phyloP scores from a whole-genome alignment of 208 protist genomes.

The Tritrichomonas musculus region DNA sequence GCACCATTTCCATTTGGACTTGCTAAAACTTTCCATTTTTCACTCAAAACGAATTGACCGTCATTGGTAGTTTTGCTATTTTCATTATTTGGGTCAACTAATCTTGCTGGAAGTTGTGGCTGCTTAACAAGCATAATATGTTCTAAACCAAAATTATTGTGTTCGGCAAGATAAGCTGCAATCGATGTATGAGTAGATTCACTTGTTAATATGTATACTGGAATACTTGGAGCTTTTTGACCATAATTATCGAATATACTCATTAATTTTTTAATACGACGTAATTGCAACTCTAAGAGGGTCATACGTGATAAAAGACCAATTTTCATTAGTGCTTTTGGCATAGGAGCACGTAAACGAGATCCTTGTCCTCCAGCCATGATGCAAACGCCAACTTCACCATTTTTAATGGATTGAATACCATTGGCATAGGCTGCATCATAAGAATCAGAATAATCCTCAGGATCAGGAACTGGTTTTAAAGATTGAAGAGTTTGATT shows the following conservation, averaged over 20 bases:
- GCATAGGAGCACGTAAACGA: neutral
- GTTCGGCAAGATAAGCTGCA: neutral
- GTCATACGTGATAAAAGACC: neutral
- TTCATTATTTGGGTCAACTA: too few relatives aligned
- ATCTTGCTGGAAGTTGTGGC: neutral
- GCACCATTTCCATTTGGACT: neutral
- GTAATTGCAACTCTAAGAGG: neutral
- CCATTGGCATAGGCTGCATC: neutral
- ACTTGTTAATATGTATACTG: neutral
- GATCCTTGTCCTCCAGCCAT: neutral
- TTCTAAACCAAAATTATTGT: neutral
- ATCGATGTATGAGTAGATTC: neutral
- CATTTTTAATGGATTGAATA: neutral
- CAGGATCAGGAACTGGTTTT: neutral
- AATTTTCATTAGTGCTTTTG: neutral
- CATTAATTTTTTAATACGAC: neutral
- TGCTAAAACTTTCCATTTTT: neutral
- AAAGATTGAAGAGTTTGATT: neutral
- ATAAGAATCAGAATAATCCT: neutral
- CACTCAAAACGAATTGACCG: neutral
- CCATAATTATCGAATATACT: neutral
- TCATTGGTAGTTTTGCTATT: too few relatives aligned
- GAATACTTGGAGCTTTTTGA: neutral
- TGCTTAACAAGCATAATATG: neutral
- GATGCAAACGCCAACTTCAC: neutral